Evolutionary conservation across 441 rosid genomes (phyloP).

Genomic region (Erysimum pusillum): DNA sequence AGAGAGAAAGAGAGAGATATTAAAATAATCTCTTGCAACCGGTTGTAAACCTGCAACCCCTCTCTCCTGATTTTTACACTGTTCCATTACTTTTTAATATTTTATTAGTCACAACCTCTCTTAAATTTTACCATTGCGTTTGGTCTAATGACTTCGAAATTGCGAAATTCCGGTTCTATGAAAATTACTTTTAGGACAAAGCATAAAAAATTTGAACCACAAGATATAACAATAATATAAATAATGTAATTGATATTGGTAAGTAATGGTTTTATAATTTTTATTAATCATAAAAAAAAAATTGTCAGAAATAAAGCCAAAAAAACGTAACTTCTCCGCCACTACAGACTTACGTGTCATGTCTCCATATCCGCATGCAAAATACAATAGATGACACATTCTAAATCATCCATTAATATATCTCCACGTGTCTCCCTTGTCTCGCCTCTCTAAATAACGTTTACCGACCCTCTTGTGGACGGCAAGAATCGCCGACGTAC

Average conservation of each 20-base stretch:
- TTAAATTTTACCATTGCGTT: too few relatives aligned
- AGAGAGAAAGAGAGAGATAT: too few relatives aligned
- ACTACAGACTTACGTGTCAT: conserved; percentile 48
- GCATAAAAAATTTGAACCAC: neutral
- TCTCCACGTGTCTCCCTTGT: conserved; percentile 35
- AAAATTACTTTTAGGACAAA: too few relatives aligned
- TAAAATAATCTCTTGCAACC: too few relatives aligned
- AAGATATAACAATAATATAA: neutral
- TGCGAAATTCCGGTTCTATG: neutral
- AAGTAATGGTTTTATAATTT: neutral
- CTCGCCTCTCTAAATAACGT: conserved; percentile 27
- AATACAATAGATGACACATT: conserved; percentile 47
- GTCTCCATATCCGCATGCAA: conserved; percentile 43
- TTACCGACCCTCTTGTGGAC: conserved; percentile 44
- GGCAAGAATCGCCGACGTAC: conserved; percentile 51
- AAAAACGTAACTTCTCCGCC: conserved; percentile 41
- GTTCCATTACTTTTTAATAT: too few relatives aligned
- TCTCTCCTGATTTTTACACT: too few relatives aligned
- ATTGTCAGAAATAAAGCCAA: conserved; percentile 16
- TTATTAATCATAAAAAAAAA: neutral
- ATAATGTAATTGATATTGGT: neutral
- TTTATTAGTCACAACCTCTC: too few relatives aligned
- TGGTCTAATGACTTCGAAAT: neutral
- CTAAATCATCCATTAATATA: neutral
- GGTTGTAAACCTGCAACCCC: too few relatives aligned